Percentiles rank a stretch among this genome's conserved stretches.
These are phyloP conservation scores for Chlamydomonas incerta DNA, from an alignment of 139 green algal genomes.

Conservation along the genomic window DNA sequence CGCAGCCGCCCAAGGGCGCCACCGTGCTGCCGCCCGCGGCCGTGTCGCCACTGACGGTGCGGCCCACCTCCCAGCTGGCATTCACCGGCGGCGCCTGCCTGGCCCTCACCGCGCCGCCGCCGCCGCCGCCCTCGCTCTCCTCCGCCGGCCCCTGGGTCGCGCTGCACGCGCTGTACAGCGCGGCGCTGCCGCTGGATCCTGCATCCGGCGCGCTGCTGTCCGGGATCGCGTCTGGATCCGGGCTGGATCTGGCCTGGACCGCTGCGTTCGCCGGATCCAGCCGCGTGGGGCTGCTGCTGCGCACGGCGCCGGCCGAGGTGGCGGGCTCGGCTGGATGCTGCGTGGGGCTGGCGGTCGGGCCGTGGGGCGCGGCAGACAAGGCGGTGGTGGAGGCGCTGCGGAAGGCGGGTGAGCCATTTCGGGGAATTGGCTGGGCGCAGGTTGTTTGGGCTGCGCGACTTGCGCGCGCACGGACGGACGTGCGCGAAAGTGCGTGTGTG, in stretches of 20 bases:
- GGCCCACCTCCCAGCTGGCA: slow-evolving; percentile 6
- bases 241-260: slow-evolving; percentile 26
- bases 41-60: neutral
- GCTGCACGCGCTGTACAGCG: slow-evolving; percentile 17
- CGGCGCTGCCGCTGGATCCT: neutral
- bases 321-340: neutral
- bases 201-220: neutral
- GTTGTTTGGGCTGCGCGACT: too few species aligned
- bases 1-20: too few species aligned
- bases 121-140: neutral
- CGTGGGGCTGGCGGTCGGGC: slow-evolving; percentile 2
- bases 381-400: slow-evolving; percentile 7
- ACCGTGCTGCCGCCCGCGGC: neutral
- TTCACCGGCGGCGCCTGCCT: slow-evolving; percentile 29
- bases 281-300: slow-evolving; percentile 25
- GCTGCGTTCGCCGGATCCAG: neutral
- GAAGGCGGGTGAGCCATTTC: slow-evolving; percentile 18
- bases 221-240: neutral
- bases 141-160: neutral
- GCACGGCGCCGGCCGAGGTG: neutral
- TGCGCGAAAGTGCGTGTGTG: too few species aligned
- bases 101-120: neutral
- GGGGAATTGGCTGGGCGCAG: too few species aligned
- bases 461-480: too few species aligned
- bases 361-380: neutral